A percentile compares a stretch with the other conserved stretches of the same genome.
These are phyloP conservation scores for Elymus sibiricus DNA, from an alignment of 176 grass and related monocot species.

Conservation along the genomic window DNA sequence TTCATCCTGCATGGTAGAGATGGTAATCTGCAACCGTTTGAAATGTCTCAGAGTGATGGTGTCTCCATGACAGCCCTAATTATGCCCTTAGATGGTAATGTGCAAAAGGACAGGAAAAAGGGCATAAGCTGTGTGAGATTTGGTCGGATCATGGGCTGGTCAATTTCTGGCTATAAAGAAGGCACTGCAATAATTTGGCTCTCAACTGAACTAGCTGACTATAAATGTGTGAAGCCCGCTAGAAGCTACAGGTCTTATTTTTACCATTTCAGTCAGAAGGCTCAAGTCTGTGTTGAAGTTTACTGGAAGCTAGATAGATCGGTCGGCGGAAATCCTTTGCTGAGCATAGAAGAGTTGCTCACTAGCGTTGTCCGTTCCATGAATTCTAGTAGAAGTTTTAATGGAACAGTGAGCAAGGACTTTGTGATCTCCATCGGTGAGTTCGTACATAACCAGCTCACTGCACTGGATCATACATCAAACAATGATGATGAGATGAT, in stretches of 20 bases:
- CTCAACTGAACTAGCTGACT: conserved; percentile 87
- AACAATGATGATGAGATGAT: conserved; percentile 25
- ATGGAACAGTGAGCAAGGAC: conserved; percentile 59
- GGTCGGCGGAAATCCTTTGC: conserved; percentile 64
- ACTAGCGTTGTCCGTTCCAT: conserved; percentile 70
- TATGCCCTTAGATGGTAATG: conserved; percentile 64
- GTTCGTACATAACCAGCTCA: conserved; percentile 64
- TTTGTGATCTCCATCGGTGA: conserved; percentile 73
- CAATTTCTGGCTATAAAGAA: conserved; percentile 72
- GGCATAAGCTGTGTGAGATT: conserved; percentile 77
- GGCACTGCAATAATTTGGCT: conserved; percentile 70
- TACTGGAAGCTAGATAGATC: conserved; percentile 73
- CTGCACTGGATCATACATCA: conserved; percentile 46
- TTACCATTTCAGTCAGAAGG: conserved; percentile 71
- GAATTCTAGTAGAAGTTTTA: conserved; percentile 46
- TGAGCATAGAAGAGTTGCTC: conserved; percentile 71
- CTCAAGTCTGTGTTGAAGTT: conserved; percentile 76
- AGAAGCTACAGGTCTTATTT: conserved; percentile 70
- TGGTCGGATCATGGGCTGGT: conserved; percentile 79
- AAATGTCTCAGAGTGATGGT: conserved; percentile 81
- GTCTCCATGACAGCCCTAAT: conserved; percentile 49
- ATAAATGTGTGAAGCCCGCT: conserved; percentile 87
- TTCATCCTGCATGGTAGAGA: conserved; percentile 71
- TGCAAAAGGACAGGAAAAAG: conserved; percentile 61
- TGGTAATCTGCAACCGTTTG: conserved; percentile 79